phyloP scores from a whole-genome alignment of 2,329 filamentous ascomycete species.

The Colletotrichum somersetense region DNA sequence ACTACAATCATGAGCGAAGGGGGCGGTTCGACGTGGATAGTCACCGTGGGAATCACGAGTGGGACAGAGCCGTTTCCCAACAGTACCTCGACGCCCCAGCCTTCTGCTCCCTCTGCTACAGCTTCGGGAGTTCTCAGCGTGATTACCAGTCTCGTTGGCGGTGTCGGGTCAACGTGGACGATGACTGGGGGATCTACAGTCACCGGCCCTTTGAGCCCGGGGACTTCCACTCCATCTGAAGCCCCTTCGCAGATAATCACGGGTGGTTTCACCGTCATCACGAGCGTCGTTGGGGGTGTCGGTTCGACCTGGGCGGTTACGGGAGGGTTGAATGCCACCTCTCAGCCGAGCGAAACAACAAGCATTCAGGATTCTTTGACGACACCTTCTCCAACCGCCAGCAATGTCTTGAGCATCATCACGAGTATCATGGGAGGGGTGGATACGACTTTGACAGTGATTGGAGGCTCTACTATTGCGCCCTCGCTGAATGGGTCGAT shows the following conservation, averaged over 20 bases:
- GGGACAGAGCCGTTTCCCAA: background rate
- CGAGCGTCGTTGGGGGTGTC: background rate
- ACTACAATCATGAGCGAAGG: slow-evolving; percentile 13
- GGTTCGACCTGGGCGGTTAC: slow-evolving; percentile 5
- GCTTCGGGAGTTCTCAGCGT: background rate
- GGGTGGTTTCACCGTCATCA: slow-evolving; percentile 1
- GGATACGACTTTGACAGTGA: background rate
- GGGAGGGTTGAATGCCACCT: background rate
- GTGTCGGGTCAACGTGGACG: slow-evolving; percentile 1
- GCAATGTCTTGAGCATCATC: background rate
- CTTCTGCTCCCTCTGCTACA: background rate
- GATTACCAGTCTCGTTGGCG: slow-evolving; percentile 2
- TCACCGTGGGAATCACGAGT: background rate
- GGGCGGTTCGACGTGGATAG: slow-evolving; percentile 17
- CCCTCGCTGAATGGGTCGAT: background rate
- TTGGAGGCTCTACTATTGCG: background rate
- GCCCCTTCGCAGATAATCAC: background rate
- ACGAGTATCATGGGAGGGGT: slow-evolving; percentile 5
- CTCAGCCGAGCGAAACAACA: background rate
- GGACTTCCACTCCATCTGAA: background rate
- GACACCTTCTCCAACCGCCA: background rate
- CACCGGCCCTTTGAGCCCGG: background rate
- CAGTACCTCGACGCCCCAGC: background rate
- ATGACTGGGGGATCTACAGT: background rate
- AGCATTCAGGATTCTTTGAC: too few relatives aligned